Conservation (phyloP, 805 yeast species). For the Teunomyces kruisii region DNA sequence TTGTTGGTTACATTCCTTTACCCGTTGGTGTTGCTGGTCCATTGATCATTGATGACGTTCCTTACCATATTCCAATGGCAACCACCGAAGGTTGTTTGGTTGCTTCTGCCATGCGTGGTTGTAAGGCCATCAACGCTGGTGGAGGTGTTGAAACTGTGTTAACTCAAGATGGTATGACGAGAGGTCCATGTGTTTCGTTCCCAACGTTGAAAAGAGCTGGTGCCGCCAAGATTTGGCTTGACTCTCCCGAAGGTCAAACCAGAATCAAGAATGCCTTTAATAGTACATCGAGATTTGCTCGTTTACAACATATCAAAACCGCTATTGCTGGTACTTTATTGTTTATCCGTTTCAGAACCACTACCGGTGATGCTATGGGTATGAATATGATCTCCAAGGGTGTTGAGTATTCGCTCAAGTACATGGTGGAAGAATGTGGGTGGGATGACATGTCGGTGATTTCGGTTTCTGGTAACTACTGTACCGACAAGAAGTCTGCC, state of each 20-base stretch:
- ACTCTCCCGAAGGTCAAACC: slow-evolving; percentile 89
- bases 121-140: slow-evolving; percentile 95
- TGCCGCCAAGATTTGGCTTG: slow-evolving; percentile 92
- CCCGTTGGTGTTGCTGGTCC: slow-evolving; percentile 99
- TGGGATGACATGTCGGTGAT: slow-evolving; percentile 92
- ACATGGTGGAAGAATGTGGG: slow-evolving; percentile 85
- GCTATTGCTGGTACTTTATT: slow-evolving; percentile 91
- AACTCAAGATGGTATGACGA: slow-evolving; percentile 97
- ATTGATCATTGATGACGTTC: slow-evolving; percentile 80
- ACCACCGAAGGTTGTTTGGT: slow-evolving; percentile 99
- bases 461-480: slow-evolving; percentile 94
- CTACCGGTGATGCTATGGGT: slow-evolving; percentile 99
- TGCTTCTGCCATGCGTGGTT: slow-evolving; percentile 98
- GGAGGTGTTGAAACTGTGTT: slow-evolving; percentile 93
- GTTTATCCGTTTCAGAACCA: slow-evolving; percentile 92
- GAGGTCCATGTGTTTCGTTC: slow-evolving; percentile 97
- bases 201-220: slow-evolving; percentile 85
- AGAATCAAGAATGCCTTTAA: slow-evolving; percentile 85
- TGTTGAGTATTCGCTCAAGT: slow-evolving; percentile 81
- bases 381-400: slow-evolving; percentile 99
- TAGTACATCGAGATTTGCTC: slow-evolving; percentile 96
- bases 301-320: slow-evolving; percentile 85
- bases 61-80: slow-evolving; percentile 96
- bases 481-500: slow-evolving; percentile 97
- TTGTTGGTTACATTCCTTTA: slow-evolving; percentile 91